Evolutionary conservation across 805 yeast genomes (phyloP).

Genomic region (Cyberlindnera maritima): DNA sequence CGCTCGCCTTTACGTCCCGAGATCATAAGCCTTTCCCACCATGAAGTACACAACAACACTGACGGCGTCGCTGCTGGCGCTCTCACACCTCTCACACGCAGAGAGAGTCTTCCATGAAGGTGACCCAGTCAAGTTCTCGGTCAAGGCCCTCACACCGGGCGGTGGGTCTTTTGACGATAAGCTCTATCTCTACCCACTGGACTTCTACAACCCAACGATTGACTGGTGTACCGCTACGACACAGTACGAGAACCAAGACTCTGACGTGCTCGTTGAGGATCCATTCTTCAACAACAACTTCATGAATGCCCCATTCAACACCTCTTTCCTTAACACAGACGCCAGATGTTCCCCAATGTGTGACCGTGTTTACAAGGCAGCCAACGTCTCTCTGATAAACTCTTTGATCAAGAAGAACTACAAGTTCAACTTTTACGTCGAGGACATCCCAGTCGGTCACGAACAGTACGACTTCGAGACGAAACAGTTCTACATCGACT

Average conservation of each 20-base stretch:
- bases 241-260: constrained; percentile 9
- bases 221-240: constrained; percentile 18
- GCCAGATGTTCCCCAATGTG: constrained; percentile 19
- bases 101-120: constrained; percentile 15
- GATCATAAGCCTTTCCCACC: too few species aligned
- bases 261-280: constrained; percentile 8
- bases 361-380: constrained; percentile 19
- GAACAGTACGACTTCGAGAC: constrained; percentile 29
- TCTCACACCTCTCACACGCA: constrained; percentile 1
- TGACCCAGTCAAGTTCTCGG: constrained; percentile 20
- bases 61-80: neutral
- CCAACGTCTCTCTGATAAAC: constrained; percentile 28
- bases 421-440: constrained; percentile 29
- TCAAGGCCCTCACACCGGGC: constrained; percentile 26
- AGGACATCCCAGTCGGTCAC: constrained; percentile 31
- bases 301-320: constrained; percentile 22
- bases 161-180: constrained; percentile 26
- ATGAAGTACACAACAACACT: neutral
- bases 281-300: constrained; percentile 19
- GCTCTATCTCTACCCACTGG: constrained; percentile 26
- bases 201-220: constrained; percentile 24
- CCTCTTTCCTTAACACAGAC: constrained; percentile 14
- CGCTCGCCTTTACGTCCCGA: too few species aligned
- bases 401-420: constrained; percentile 29
- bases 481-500: constrained; percentile 25